Base-by-base conservation (phyloP, 495 filamentous ascomycete genomes). In the Jackrogersella multiformis region DNA sequence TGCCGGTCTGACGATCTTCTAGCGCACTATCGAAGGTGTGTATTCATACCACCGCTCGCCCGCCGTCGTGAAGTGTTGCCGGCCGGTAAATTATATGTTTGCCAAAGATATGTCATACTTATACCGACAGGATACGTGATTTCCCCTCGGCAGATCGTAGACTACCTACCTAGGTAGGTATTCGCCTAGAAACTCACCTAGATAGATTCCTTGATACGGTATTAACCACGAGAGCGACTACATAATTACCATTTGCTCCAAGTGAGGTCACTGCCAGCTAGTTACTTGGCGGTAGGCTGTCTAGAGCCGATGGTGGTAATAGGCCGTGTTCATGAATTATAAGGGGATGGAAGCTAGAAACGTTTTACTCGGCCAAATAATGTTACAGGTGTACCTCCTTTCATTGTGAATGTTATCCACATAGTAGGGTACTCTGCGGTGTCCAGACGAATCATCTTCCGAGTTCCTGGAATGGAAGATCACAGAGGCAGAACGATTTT, bases 1-100 rank as follows among this genome's bases (percentile, higher is more conserved):
- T 41, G 56, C n/a, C 44, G 51, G 41, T 42, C 39, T 39, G 57
- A 24, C 48, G 46, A 68, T 63, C 59, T 46, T 59, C 34, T 53
- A 28, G 21, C 3, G 30, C 45, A 12, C 21, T 39, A 13, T 56
- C 41, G 56, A 16, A 18, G 54, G 49, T 36, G 26, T 30, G 26
- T 30, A 53, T 62, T 36, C 53, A 23, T 38, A 36, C 10, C 16
- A 13, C 16, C 4, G 10, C 0, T 34, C 23, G 15, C 9, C 35
- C n/a, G 15, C 9, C 35, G 3, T 32, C 24, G 36, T 32, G 24
- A 41, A 42, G 12, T 24, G 28, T 48, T 58, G 42, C 28, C 57
- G 57, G 53, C 46, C 35, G 32, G 57, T 45, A 61, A 61, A 38
- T 41, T 18, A 13, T 34, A 42, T 13, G 41, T 38, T 49, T 39